Conservation (phyloP, 257 asterid species). For the Salvia rosmarinus region DNA sequence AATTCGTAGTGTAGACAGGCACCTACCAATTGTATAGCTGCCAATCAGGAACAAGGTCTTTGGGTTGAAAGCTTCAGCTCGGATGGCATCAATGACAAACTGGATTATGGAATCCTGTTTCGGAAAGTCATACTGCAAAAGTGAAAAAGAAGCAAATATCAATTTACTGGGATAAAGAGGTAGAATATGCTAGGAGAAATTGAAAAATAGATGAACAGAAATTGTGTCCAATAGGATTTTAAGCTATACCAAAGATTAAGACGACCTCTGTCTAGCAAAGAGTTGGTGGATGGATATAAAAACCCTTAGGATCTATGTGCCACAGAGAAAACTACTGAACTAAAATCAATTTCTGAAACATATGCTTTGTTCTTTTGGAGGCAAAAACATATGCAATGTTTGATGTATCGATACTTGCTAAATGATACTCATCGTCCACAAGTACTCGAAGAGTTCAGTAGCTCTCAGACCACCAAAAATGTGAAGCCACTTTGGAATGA, state of each 20-base stretch:
- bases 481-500: constrained; percentile 7
- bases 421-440: not conserved
- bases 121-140: constrained; percentile 90
- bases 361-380: no score
- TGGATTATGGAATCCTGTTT: constrained; percentile 89
- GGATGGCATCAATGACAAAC: constrained; percentile 92
- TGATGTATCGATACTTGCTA: not conserved
- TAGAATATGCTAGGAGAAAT: not conserved
- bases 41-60: constrained; percentile 89
- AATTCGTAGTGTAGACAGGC: constrained; percentile 19
- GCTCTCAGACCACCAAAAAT: not conserved
- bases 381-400: not conserved
- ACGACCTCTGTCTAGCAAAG: not conserved
- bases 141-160: constrained; percentile 22
- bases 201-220: not conserved
- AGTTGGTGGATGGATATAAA: not conserved
- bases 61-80: constrained; percentile 93
- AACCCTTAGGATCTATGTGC: not conserved
- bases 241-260: not conserved
- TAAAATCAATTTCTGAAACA: not conserved
- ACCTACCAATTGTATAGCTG: constrained; percentile 91
- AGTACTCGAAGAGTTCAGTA: not conserved
- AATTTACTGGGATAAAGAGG: constrained; percentile 7
- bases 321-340: not conserved
- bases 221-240: not conserved